Conservation (phyloP, 257 asterid genomes). For the Fraxinus anomala region DNA sequence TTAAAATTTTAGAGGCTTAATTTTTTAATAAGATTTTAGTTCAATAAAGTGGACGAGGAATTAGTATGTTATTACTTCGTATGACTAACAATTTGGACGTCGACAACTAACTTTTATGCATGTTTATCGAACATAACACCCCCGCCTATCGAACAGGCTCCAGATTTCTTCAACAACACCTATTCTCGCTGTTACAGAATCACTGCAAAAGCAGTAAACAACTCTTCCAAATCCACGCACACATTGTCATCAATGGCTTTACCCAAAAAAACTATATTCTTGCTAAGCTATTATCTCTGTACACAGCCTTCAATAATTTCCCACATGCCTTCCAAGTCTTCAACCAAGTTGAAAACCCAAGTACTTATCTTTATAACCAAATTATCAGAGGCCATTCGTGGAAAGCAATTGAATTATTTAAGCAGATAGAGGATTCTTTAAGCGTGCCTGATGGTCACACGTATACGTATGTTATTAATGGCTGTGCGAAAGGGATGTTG, state of each 20-base stretch:
- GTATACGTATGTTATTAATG: constrained; percentile 51
- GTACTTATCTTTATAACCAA: constrained; percentile 70
- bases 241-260: constrained; percentile 51
- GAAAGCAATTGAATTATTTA: constrained; percentile 44
- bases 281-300: constrained; percentile 53
- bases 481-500: constrained; percentile 59
- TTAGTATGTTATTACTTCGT: no score
- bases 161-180: constrained; percentile 54
- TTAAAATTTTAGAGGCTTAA: no score
- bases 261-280: constrained; percentile 64
- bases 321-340: constrained; percentile 53
- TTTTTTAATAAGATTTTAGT: no score
- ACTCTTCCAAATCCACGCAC: constrained; percentile 64
- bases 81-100: no score
- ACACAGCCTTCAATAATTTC: constrained; percentile 44
- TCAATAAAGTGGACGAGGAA: no score
- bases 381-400: constrained; percentile 52
- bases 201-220: constrained; percentile 50
- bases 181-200: constrained; percentile 50
- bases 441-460: constrained; percentile 70
- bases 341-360: constrained; percentile 50
- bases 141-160: constrained; percentile 36
- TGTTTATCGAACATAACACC: constrained; percentile 40
- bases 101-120: constrained; percentile 8
- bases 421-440: constrained; percentile 42